These are phyloP conservation scores for Immersiella caudata DNA, from an alignment of 495 filamentous ascomycete species.

Conservation along the genomic window DNA sequence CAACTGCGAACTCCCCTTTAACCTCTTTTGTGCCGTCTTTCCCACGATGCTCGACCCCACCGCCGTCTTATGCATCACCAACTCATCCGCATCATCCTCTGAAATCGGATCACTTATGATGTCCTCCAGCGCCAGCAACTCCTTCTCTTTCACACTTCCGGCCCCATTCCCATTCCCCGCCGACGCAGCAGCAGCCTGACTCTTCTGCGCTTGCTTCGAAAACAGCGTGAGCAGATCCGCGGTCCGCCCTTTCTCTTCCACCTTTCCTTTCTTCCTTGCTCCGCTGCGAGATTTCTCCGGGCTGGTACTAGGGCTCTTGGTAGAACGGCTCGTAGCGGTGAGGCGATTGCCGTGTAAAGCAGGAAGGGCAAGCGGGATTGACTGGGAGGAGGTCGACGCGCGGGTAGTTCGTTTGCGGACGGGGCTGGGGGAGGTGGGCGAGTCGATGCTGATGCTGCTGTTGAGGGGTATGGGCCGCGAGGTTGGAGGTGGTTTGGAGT, in stretches of 20 bases:
- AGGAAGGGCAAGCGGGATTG: constrained; percentile 23
- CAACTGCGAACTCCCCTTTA: constrained; percentile 31
- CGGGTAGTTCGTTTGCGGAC: constrained; percentile 37
- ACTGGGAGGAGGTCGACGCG: constrained; percentile 22
- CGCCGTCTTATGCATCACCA: constrained; percentile 43
- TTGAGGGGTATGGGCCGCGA: constrained; percentile 23
- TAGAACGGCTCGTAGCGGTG: constrained; percentile 12
- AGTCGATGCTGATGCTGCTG: constrained; percentile 18
- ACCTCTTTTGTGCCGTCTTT: constrained; percentile 49
- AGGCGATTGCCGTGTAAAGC: constrained; percentile 19
- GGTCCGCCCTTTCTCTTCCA: constrained; percentile 48
- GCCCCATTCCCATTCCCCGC: constrained; percentile 18
- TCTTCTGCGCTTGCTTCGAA: constrained; percentile 53
- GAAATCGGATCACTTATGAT: constrained; percentile 55
- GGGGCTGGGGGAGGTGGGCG: constrained; percentile 38
- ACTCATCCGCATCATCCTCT: constrained; percentile 53
- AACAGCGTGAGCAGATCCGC: constrained; percentile 56
- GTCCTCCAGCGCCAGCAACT: constrained; percentile 44
- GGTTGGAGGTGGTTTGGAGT: constrained; percentile 26
- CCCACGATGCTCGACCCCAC: constrained; percentile 47
- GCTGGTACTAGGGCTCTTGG: constrained; percentile 51
- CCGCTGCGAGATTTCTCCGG: constrained; percentile 46
- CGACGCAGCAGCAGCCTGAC: constrained; percentile 14
- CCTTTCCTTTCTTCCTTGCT: constrained; percentile 39
- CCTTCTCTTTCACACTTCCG: not conserved